Evolutionary conservation across 768 basidiomycete genomes (phyloP).

Genomic region (Collybia mongolica): DNA sequence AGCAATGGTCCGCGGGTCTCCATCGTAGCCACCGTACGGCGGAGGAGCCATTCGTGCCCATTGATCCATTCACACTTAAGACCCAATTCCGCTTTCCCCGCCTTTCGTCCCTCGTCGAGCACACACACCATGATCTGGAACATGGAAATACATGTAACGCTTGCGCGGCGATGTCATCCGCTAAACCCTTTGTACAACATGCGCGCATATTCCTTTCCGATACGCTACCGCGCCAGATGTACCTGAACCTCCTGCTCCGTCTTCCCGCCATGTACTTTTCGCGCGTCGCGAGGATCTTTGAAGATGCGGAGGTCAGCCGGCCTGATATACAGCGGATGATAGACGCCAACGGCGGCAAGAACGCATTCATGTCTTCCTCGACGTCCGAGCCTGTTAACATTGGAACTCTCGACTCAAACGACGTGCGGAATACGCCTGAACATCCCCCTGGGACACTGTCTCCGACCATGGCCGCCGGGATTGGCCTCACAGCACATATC

Average conservation of each 20-base stretch:
- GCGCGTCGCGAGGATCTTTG: conserved; percentile 72
- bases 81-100: conserved; percentile 15
- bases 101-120: conserved; percentile 2
- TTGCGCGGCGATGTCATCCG: conserved; percentile 3
- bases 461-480: conserved; percentile 22
- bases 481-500: conserved; percentile 22
- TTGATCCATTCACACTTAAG: conserved; percentile 49
- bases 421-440: conserved; percentile 2
- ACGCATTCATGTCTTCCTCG: conserved; percentile 10
- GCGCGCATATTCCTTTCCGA: conserved; percentile 19
- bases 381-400: conserved; percentile 9
- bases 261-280: conserved; percentile 82
- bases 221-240: conserved; percentile 35
- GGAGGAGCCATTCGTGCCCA: conserved; percentile 56
- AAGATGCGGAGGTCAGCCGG: conserved; percentile 74
- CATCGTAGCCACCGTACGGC: conserved; percentile 39
- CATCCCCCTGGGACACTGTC: conserved; percentile 12
- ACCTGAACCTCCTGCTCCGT: conserved; percentile 45
- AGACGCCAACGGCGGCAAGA: conserved; percentile 12
- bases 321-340: conserved; percentile 65
- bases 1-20: conserved; percentile 49
- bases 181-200: conserved; percentile 7
- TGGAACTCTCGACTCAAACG: conserved; percentile 9
- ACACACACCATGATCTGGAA: conserved; percentile 7
- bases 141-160: conserved; percentile 5